Base-by-base conservation (phyloP, 1,139 yeast genomes). In the Komagataea norvegica region DNA sequence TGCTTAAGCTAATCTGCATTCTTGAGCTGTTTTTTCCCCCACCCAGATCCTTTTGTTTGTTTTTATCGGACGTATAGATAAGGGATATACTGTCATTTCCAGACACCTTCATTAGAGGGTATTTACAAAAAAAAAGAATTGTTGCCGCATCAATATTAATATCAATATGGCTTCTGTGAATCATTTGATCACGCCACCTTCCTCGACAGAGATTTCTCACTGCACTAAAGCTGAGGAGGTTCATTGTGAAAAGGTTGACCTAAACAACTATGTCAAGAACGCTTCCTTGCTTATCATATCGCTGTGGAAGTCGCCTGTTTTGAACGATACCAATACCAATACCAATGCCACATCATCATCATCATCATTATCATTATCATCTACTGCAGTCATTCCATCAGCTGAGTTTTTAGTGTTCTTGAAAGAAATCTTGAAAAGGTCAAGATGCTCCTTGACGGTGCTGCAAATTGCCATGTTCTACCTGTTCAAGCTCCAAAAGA, bases 401-500 rank as follows among this genome's bases (percentile, higher is more conserved):
- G 29, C 24, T 11, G 44, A 22, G 18, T 49, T 41, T 36, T 45
- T 37, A 41, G 33, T 16, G 13, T 84, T 77, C 50, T 65, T 83
- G 33, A 68, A 74, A 44, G 91, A 82, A 55, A 73, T 83, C 25
- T 64, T 84, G 45, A 73, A 74, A 47, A 70, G 93, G 43, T 79
- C 89, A 10, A 76, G 80, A 48, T 73, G 85, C 28, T 75, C 85
- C 10, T 70, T 75, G 45, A 72, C 79, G 37, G 70, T 82, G 6
- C 68, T 84, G 43, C 87, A 81, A 54, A 69, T 81, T 33, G 72
- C 87, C 6, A 66, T 85, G 43, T 81, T 68, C 56, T 84, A 83
- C 56, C 55, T 83, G 31, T 62, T 73, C 45, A 72, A 73, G 46
- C 57, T 81, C 36, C 59, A 63, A 44, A 57, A 62, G 16, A 23